phyloP scores from a whole-genome alignment of 2,329 filamentous ascomycete species.

The Xylaria sp. region DNA sequence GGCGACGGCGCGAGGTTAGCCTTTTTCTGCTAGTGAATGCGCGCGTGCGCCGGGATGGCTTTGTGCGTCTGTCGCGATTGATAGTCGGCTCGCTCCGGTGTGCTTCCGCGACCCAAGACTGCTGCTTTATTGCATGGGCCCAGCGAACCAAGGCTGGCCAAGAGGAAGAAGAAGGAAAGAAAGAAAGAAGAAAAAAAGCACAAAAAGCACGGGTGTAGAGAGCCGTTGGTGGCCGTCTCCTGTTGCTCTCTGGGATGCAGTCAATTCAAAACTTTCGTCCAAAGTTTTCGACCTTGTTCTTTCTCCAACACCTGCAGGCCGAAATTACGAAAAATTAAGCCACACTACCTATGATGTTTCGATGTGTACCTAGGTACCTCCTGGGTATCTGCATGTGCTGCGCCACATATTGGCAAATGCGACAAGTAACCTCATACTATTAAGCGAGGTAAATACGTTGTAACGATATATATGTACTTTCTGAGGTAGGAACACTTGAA shows the following conservation, averaged over 20 bases:
- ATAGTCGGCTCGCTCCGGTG: conserved; percentile 44
- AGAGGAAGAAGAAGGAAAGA: not conserved
- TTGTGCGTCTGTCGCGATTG: conserved; percentile 31
- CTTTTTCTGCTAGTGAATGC: conserved; percentile 15
- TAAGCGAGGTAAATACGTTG: not conserved
- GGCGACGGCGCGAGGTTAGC: conserved; percentile 13
- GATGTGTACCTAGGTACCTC: not conserved
- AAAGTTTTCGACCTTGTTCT: conserved; percentile 42
- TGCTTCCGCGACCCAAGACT: conserved; percentile 38
- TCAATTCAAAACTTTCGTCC: conserved; percentile 17
- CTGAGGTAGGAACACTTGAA: too few species aligned
- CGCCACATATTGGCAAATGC: not conserved
- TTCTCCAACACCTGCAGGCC: conserved; percentile 38
- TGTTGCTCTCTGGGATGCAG: conserved; percentile 9
- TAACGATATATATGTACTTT: too few species aligned
- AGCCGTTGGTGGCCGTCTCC: conserved; percentile 4
- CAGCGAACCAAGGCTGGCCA: conserved; percentile 20
- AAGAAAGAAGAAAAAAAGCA: conserved; percentile 17
- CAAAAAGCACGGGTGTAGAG: conserved; percentile 26
- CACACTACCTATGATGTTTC: conserved; percentile 17
- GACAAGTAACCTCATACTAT: too few species aligned
- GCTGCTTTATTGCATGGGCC: conserved; percentile 13
- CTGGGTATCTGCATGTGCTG: not conserved
- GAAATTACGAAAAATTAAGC: conserved; percentile 24
- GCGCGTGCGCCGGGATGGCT: conserved; percentile 35